Evolutionary conservation across 495 filamentous ascomycete species (phyloP).

Genomic region (Aspergillus haitiensis): DNA sequence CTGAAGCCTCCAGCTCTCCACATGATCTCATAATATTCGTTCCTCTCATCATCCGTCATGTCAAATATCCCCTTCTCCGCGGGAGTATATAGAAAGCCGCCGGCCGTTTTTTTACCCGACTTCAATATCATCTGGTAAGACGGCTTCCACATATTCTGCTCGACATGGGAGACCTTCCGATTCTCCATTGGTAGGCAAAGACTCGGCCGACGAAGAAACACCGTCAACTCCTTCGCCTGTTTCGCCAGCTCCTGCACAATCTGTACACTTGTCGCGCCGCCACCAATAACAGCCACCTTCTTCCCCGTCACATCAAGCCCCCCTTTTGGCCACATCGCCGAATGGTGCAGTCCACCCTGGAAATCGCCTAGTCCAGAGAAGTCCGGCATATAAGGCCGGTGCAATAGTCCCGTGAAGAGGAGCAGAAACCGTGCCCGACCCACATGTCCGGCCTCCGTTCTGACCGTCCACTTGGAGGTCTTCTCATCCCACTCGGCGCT

Average conservation of each 20-base stretch:
- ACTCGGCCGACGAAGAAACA: conserved; percentile 53
- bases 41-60: conserved; percentile 45
- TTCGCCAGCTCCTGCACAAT: conserved; percentile 33
- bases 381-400: conserved; percentile 18
- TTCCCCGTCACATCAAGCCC: conserved; percentile 23
- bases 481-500: conserved; percentile 29
- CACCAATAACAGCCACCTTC: conserved; percentile 30
- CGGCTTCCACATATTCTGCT: conserved; percentile 46
- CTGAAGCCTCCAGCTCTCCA: conserved; percentile 52
- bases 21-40: conserved; percentile 45
- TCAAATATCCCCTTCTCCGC: conserved; percentile 44
- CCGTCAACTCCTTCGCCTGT: conserved; percentile 35
- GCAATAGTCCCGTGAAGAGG: conserved; percentile 1
- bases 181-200: conserved; percentile 47
- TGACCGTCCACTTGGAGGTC: conserved; percentile 44
- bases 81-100: conserved; percentile 47
- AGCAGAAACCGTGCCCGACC: neutral
- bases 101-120: conserved; percentile 35
- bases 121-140: conserved; percentile 42
- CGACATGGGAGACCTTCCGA: conserved; percentile 34
- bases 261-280: conserved; percentile 30
- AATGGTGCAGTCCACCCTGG: conserved; percentile 21
- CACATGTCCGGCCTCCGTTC: neutral
- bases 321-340: conserved; percentile 24
- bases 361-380: conserved; percentile 23